These are phyloP conservation scores for Graphilbum fragrans DNA, from an alignment of 2,329 filamentous ascomycete genomes.

Conservation along the genomic window DNA sequence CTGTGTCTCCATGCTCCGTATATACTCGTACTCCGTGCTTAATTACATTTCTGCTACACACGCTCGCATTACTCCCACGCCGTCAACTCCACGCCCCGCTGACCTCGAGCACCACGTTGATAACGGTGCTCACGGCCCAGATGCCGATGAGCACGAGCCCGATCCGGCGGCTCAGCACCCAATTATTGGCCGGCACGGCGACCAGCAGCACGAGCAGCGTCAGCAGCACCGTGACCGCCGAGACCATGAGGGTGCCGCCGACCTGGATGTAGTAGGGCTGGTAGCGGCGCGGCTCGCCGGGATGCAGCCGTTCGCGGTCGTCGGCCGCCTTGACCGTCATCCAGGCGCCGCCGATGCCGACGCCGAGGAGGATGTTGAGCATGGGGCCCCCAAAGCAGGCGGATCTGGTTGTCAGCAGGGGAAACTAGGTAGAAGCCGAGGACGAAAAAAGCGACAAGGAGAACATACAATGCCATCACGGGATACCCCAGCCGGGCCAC, in stretches of 20 bases:
- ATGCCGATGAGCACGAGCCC: conserved; percentile 69
- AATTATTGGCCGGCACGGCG: conserved; percentile 72
- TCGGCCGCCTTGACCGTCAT: conserved; percentile 68
- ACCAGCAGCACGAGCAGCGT: conserved; percentile 71
- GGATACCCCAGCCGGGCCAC: conserved; percentile 88
- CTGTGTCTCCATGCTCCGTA: no score
- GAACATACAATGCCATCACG: conserved; percentile 71
- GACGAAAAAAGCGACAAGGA: not conserved
- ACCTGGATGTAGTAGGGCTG: conserved; percentile 75
- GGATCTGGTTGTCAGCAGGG: conserved; percentile 32
- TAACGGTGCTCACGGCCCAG: conserved; percentile 68
- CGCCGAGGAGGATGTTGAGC: conserved; percentile 91
- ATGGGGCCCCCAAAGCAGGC: conserved; percentile 98
- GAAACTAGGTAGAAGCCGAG: not conserved
- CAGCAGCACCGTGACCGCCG: conserved; percentile 67
- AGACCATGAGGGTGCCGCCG: conserved; percentile 74
- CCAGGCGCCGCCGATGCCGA: conserved; percentile 82
- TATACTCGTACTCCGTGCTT: not conserved
- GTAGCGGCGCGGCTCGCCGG: conserved; percentile 50
- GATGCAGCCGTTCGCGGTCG: conserved; percentile 53
- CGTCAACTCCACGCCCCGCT: conserved; percentile 32
- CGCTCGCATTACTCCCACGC: no score
- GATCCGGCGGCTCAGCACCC: conserved; percentile 73
- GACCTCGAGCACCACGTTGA: conserved; percentile 74
- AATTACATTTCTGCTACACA: no score